phyloP scores from a whole-genome alignment of 2,329 filamentous ascomycete genomes.

The Cordyceps farinosa region DNA sequence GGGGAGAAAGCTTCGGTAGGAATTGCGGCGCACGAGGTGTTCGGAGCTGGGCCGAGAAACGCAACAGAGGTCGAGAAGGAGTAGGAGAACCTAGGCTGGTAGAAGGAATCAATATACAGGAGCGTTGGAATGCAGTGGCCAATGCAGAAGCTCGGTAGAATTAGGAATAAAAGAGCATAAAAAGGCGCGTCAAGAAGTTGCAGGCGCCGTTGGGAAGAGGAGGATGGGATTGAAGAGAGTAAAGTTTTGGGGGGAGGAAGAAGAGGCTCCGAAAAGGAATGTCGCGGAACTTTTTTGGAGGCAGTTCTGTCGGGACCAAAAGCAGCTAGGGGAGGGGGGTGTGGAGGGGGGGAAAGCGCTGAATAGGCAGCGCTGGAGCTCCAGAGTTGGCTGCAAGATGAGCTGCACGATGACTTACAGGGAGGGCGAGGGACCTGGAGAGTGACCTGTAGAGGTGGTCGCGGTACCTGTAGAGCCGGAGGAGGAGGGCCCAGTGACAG shows the following conservation, averaged over 20 bases:
- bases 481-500: background rate
- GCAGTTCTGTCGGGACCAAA: background rate
- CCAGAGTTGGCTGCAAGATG: no score
- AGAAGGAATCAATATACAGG: slow-evolving; percentile 12
- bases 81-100: slow-evolving; percentile 6
- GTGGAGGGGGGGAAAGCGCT: background rate
- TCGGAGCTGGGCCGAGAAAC: background rate
- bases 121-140: background rate
- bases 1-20: slow-evolving; percentile 25
- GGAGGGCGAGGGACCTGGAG: background rate
- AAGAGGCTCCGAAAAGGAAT: background rate
- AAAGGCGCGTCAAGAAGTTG: background rate
- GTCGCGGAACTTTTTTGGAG: slow-evolving; percentile 8
- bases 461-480: background rate
- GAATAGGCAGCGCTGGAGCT: background rate
- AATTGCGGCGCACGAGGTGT: background rate
- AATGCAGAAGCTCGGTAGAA: background rate
- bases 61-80: background rate
- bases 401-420: background rate
- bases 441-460: background rate
- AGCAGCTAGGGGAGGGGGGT: background rate
- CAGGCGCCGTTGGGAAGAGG: slow-evolving; percentile 3
- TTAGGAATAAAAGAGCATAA: slow-evolving; percentile 15
- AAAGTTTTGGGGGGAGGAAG: background rate
- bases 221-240: slow-evolving; percentile 1